Conservation (phyloP, 495 filamentous ascomycete genomes). For the Articulospora tetracladia region DNA sequence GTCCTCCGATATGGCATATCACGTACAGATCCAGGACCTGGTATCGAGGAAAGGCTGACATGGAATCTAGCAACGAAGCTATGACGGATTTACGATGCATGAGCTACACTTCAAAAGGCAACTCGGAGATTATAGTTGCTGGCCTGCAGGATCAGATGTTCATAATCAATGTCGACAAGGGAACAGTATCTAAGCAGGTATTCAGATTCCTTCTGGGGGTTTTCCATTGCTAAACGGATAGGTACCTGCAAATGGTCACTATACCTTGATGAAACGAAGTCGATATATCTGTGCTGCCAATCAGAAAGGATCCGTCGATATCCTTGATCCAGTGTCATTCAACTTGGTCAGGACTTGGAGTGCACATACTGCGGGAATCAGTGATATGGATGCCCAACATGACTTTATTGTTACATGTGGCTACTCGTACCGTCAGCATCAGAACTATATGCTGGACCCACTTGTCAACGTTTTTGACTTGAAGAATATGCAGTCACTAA, state of each 20-base stretch:
- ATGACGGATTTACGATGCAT: slow-evolving; percentile 88
- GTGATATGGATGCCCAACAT: slow-evolving; percentile 92
- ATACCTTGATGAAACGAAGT: slow-evolving; percentile 86
- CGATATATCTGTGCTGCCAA: slow-evolving; percentile 92
- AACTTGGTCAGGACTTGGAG: slow-evolving; percentile 80
- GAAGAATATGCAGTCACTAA: slow-evolving; percentile 76
- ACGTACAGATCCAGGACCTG: slow-evolving; percentile 6
- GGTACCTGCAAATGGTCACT: slow-evolving; percentile 67
- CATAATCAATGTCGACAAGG: slow-evolving; percentile 83
- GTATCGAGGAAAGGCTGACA: not conserved
- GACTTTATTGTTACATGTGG: slow-evolving; percentile 93
- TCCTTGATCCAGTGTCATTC: slow-evolving; percentile 76
- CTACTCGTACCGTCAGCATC: slow-evolving; percentile 58
- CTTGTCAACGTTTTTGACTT: slow-evolving; percentile 93
- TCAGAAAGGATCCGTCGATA: slow-evolving; percentile 74
- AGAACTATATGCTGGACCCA: slow-evolving; percentile 69
- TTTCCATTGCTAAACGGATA: slow-evolving; percentile 28
- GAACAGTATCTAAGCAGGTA: slow-evolving; percentile 68
- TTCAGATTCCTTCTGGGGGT: slow-evolving; percentile 4
- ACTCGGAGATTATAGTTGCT: slow-evolving; percentile 77
- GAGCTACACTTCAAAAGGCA: slow-evolving; percentile 85
- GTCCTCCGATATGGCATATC: slow-evolving; percentile 82
- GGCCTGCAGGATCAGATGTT: slow-evolving; percentile 87
- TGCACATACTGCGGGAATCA: slow-evolving; percentile 77
- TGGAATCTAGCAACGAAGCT: slow-evolving; percentile 43